These are phyloP conservation scores for Phoenix dactylifera DNA, from an alignment of 176 grass and related monocot species.

Conservation along the genomic window DNA sequence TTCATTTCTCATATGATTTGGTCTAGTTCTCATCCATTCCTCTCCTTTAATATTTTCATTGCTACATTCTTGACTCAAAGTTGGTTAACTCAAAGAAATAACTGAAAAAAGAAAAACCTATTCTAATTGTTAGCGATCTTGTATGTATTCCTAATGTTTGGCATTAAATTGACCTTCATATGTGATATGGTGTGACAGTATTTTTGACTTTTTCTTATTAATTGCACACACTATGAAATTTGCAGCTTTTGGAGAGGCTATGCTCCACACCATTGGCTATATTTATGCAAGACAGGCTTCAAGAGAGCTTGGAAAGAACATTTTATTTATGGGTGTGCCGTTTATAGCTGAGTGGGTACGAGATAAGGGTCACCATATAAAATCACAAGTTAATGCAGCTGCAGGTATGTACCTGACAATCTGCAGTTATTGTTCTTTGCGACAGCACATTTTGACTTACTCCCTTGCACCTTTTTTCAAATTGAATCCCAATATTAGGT, in stretches of 20 bases:
- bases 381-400: conserved; percentile 96
- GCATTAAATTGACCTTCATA: too few species aligned
- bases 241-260: conserved; percentile 95
- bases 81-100: too few species aligned
- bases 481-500: conserved; percentile 30
- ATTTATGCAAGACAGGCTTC: conserved; percentile 82
- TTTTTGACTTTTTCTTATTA: neutral
- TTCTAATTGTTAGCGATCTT: too few species aligned
- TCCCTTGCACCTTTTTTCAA: neutral
- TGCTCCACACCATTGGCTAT: conserved; percentile 93
- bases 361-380: conserved; percentile 80
- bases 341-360: conserved; percentile 99
- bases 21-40: too few species aligned
- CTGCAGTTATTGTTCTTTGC: neutral
- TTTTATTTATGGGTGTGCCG: conserved; percentile 69
- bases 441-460: neutral
- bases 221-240: conserved; percentile 14
- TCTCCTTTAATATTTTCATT: too few species aligned
- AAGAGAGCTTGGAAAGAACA: conserved; percentile 77
- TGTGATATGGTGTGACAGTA: too few species aligned
- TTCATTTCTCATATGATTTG: too few species aligned
- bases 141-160: too few species aligned
- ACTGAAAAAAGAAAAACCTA: too few species aligned
- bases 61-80: too few species aligned
- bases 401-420: conserved; percentile 39